Base-by-base conservation (phyloP, 108 stramenopile species). In the Fistulifera pelliculosa region DNA sequence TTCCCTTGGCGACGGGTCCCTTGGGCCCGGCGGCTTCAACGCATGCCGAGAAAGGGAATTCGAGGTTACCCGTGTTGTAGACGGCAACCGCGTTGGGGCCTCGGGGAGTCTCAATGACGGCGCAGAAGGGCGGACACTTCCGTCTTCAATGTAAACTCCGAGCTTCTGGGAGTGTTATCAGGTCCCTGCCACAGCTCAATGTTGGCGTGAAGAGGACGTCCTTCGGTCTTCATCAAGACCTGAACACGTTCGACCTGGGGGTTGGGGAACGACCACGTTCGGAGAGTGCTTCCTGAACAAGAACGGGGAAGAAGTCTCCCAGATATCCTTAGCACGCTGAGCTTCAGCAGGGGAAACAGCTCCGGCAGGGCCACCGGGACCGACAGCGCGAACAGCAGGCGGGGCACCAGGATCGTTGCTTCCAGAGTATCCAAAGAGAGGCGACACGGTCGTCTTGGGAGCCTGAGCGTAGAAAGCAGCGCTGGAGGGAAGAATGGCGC, bases 81-180 rank as follows among this genome's bases (percentile, higher is more conserved):
- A 87, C 74, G 48, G 81, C 80, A 58, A 87, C 61, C n/a, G 86
- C 64, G 69, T 87, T 87, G 42, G 74, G 77, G 16, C 75, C 74
- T 26, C 85, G 68, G 35, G 86, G 86, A 43, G 80, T 79, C 51
- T 77, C 86, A 50, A 87, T 79, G 16, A 83, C 72, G 48, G 75
- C 70, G 53, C 66, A 64, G 70, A 87, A 83, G 39, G 80, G 42
- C 86, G 86, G 19, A 76, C 58, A 61, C 62, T 69, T 23, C 81
- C 86, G 56, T 87, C 86, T 55, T 87, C 86, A 55, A 83, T 60
- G 75, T 87, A 87, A 11, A 87, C 73, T 47, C 74, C 61, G 79
- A 83, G 81, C 65, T 83, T 83, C 55, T 77, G 70, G 8, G 86
- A 49, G 81, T 87, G 71, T 87, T 83, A 38, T 81, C 77, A 18